These are phyloP conservation scores for Colletotrichum limetticola DNA, from an alignment of 2,329 filamentous ascomycete species.

Conservation along the genomic window DNA sequence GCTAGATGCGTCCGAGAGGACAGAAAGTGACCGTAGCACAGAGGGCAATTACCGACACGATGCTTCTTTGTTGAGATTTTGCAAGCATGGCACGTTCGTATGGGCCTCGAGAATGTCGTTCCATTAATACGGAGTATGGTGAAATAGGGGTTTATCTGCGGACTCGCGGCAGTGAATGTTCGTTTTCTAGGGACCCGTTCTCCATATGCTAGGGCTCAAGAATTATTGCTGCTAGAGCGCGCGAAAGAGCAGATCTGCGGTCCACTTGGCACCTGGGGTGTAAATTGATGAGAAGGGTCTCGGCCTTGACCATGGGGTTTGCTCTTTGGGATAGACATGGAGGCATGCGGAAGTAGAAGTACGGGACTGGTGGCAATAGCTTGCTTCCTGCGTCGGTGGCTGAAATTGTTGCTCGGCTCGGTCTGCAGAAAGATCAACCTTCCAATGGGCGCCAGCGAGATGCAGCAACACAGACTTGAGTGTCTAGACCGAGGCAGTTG, in stretches of 20 bases:
- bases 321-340: background rate
- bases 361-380: background rate
- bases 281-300: background rate
- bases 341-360: background rate
- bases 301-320: slow-evolving; percentile 6
- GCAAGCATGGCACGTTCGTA: background rate
- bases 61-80: background rate
- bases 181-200: background rate
- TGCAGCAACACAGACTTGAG: background rate
- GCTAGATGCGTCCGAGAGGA: slow-evolving; percentile 12
- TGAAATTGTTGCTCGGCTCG: background rate
- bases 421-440: background rate
- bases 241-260: slow-evolving; percentile 20
- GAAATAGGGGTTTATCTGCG: slow-evolving; percentile 24
- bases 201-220: background rate
- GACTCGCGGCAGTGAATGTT: background rate
- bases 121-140: background rate
- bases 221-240: slow-evolving; percentile 14
- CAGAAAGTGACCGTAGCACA: background rate
- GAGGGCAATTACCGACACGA: slow-evolving; percentile 17
- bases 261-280: slow-evolving; percentile 12
- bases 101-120: background rate
- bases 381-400: background rate
- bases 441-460: background rate
- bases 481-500: background rate